Percentiles rank a stretch among this genome's conserved stretches.
phyloP scores from a whole-genome alignment of 305 asterid genomes.

The Fraxinus greggii region DNA sequence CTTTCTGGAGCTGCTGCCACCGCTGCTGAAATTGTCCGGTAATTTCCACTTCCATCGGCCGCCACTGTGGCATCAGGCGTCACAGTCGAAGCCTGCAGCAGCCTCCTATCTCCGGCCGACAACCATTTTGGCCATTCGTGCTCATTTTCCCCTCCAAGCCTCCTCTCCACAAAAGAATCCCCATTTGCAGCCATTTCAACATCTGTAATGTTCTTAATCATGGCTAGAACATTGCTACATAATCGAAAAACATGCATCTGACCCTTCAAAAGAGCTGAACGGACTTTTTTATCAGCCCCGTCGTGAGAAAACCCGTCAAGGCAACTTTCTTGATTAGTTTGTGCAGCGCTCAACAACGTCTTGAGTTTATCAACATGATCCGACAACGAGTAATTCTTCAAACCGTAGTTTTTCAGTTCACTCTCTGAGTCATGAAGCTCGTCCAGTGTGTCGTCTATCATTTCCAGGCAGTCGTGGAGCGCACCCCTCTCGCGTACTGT shows the following conservation, averaged over 20 bases:
- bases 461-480: conserved; percentile 49
- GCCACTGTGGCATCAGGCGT: conserved; percentile 55
- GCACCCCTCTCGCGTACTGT: conserved; percentile 45
- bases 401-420: conserved; percentile 32
- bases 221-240: conserved; percentile 54
- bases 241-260: conserved; percentile 40
- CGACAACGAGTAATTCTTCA: conserved; percentile 29
- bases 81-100: conserved; percentile 53
- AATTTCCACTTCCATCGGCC: conserved; percentile 64
- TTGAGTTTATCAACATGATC: conserved; percentile 33
- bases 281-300: conserved; percentile 29
- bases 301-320: conserved; percentile 64
- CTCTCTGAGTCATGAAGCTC: conserved; percentile 33
- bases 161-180: conserved; percentile 19
- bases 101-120: conserved; percentile 52
- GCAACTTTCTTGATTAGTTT: conserved; percentile 60
- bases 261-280: conserved; percentile 24
- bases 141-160: conserved; percentile 25
- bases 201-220: conserved; percentile 36
- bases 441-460: conserved; percentile 46
- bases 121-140: conserved; percentile 59
- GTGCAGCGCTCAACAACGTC: conserved; percentile 52
- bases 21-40: conserved; percentile 45
- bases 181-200: conserved; percentile 20
- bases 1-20: conserved; percentile 62